Percentiles rank a stretch among this genome's conserved stretches.
Conservation (phyloP, 352 stramenopile genomes). For the Blastocystis sp. region DNA sequence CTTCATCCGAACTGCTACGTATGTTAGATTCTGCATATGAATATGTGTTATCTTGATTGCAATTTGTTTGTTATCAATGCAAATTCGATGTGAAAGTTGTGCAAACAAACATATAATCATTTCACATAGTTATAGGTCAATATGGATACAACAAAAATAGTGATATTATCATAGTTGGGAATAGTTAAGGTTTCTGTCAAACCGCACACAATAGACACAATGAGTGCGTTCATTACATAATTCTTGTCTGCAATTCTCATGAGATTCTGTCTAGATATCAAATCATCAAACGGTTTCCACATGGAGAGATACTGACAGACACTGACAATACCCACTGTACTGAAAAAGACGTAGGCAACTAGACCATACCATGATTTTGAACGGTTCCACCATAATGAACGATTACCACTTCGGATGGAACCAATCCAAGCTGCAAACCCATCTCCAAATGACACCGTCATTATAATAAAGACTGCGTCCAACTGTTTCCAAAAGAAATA, state of each 20-base stretch:
- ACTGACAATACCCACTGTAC: neutral
- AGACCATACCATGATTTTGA: conserved; percentile 30
- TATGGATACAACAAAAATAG: neutral
- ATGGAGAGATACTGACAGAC: conserved; percentile 6
- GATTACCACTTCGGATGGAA: neutral
- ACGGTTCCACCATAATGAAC: conserved; percentile 23
- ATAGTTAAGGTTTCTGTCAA: conserved; percentile 53
- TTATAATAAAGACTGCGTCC: conserved; percentile 34
- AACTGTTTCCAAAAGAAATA: conserved; percentile 45
- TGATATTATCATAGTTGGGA: conserved; percentile 54
- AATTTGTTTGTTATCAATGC: too few relatives aligned
- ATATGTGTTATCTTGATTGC: neutral
- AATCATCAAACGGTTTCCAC: neutral
- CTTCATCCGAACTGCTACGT: neutral
- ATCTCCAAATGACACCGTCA: conserved; percentile 57
- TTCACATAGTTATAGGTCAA: conserved; percentile 25
- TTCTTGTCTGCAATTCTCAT: conserved; percentile 5
- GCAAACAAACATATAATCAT: neutral
- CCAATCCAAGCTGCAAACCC: conserved; percentile 18
- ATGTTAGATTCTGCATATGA: neutral
- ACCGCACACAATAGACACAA: conserved; percentile 50
- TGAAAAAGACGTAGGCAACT: conserved; percentile 22
- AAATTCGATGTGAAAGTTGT: too few relatives aligned
- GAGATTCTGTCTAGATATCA: conserved; percentile 34
- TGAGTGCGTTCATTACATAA: neutral